Base-by-base conservation (phyloP, 768 basidiomycete genomes). In the Pulveroboletus sp. region DNA sequence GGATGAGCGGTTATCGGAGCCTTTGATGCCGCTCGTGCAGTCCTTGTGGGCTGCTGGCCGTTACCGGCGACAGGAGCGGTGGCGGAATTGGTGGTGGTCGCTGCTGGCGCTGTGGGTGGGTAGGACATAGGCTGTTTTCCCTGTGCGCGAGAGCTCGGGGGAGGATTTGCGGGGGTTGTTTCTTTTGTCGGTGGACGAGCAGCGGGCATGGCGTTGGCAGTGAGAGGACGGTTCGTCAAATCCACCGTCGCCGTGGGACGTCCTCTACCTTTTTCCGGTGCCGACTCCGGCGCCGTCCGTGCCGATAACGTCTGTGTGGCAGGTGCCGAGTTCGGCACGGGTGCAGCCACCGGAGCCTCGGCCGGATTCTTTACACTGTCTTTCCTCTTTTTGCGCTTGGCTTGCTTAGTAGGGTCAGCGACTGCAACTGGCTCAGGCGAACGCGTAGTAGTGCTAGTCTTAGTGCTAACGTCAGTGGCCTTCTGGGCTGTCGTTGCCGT, bases 81-180 rank as follows among this genome's bases (percentile, higher is more conserved):
- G 73, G 76, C 60, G 68, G 73, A 68, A 67, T 68, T 57, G 47
- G 67, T 46, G 32, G 65, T 52, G 7, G 65, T 46, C 41, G 69
- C 43, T 5, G 62, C 39, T 10, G 59, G 24, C 6, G 61, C 43
- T 1, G 66, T 28, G 0, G 58, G 68, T 10, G 52, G 55, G 64
- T 92, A 92, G 2, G 84, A 76, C 91, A 93, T 93, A 30, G 91
- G 92, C 62, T 91, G 89, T 75, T 95, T 93, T 57, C 92, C 92
- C 54, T 89, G 89, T 30, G 90, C 90, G 11, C 92, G 81, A 40
- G 89, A 88, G 52, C 82, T 85, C 30, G 86, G 90, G 41, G 77
- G 79, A 30, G 78, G 77, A 39, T 64, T 60, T 17, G 57, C 31
- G 12, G 61, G 31, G 12, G 56, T 30, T 60, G 69, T 61, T 65